Base-by-base conservation (phyloP, 1,284 basidiomycete species). In the Flammula alnicola region DNA sequence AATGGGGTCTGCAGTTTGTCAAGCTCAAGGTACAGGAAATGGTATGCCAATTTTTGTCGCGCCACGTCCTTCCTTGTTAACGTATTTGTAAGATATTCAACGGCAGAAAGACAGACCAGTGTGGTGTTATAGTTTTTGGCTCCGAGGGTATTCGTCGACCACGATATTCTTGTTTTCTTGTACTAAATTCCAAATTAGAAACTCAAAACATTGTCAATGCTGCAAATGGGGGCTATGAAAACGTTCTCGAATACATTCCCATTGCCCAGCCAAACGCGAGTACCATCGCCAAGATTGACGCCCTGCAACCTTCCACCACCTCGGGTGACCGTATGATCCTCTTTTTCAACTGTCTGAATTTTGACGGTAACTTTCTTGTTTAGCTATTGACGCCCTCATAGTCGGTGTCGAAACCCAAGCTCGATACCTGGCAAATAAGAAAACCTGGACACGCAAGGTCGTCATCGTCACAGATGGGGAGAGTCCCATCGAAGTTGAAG, bases 21-120 rank as follows among this genome's bases (percentile, higher is more conserved):
- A 92, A 90, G 62, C 79, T 93, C 49, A 92, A 92, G 68, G 81
- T 94, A 30, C 92, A 95, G 65, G 91, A 94, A 58, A 92, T 94
- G 86, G 93, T 89, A 51, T 12, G 64, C 46, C 5, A 9, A 14
- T 12, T 41, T n/a, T 11, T 39, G 32, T 14, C 11, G 19, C 12
- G 6, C 2, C 2, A 3, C 19, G 43, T 37, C 36, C 30, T 38
- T 35, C 53, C 31, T 44, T 44, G 37, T 44, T 45, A 14, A 56
- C 29, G 17, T 27, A 27, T 17, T 31, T 19, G 20, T n/a, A 44
- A 95, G 93, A 93, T 97, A 52, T 93, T 86, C 64, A 84, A 89
- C 57, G 90, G 86, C 4, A 77, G 94, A 35, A 97, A 97, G 74
- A 96, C 95, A 8, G 94, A 96, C 62, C 85, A 91, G 60, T 93